These are phyloP conservation scores for Nannochloris sp. DNA, from an alignment of 139 green algal species.

Conservation along the genomic window DNA sequence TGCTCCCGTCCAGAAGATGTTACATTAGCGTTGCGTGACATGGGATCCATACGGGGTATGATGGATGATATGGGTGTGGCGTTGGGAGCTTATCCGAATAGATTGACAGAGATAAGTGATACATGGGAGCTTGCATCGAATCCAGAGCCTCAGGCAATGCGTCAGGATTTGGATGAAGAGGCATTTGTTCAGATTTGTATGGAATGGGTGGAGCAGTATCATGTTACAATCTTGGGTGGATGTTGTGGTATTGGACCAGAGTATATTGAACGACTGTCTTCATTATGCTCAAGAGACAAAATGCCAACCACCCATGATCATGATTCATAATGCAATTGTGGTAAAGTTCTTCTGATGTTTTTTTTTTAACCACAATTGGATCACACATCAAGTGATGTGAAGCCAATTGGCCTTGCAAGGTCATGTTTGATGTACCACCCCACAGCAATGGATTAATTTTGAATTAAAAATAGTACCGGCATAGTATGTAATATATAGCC, in stretches of 20 bases:
- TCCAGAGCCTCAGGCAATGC: neutral
- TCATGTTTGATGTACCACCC: too few species aligned
- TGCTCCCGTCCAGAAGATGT: neutral
- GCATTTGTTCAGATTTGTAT: neutral
- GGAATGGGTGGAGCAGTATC: neutral
- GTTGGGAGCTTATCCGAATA: neutral
- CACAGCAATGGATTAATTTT: too few species aligned
- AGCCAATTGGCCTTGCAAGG: too few species aligned
- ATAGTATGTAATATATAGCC: too few species aligned
- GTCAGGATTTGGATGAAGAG: neutral
- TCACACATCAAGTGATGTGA: too few species aligned
- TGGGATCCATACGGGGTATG: neutral
- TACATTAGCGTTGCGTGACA: neutral
- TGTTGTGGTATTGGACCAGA: neutral
- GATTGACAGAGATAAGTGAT: neutral
- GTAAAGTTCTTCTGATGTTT: too few species aligned
- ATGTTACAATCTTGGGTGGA: neutral
- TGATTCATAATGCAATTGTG: too few species aligned
- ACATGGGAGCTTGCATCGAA: neutral
- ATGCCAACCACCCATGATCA: too few species aligned
- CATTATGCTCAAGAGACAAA: too few species aligned
- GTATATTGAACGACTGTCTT: neutral
- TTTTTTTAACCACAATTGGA: too few species aligned
- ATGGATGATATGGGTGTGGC: neutral
- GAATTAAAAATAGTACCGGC: too few species aligned